A percentile compares a stretch with the other conserved stretches of the same genome.
Conservation (phyloP, 768 basidiomycete species). For the Amylocystis lapponica region DNA sequence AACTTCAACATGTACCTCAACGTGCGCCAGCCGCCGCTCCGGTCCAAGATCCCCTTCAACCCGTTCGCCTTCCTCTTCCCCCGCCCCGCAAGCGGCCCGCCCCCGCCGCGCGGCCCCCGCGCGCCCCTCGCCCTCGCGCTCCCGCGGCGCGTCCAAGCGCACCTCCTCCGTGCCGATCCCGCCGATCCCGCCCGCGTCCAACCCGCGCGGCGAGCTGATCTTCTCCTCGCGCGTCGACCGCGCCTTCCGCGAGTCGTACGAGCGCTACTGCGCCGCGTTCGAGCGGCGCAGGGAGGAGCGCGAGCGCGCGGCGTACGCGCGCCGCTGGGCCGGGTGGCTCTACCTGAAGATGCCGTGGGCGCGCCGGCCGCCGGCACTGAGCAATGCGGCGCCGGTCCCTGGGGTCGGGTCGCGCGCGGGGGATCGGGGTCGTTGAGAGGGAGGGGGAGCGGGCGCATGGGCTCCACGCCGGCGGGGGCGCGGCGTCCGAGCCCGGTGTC, state of each 20-base stretch:
- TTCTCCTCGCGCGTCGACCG: conserved; percentile 86
- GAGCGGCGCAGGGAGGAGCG: conserved; percentile 71
- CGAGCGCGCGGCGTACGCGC: conserved; percentile 33
- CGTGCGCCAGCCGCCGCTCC: conserved; percentile 73
- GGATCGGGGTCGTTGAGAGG: conserved; percentile 2
- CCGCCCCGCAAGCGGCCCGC: conserved; percentile 12
- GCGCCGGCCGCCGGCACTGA: background rate
- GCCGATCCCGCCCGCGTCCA: conserved; percentile 83
- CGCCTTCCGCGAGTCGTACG: conserved; percentile 84
- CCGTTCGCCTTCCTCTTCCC: conserved; percentile 54
- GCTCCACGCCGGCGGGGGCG: conserved; percentile 1
- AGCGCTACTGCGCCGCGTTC: conserved; percentile 84
- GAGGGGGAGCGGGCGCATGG: background rate
- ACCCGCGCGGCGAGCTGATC: conserved; percentile 94
- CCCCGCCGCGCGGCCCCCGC: conserved; percentile 8
- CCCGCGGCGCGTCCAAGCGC: conserved; percentile 22
- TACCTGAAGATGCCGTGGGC: conserved; percentile 22
- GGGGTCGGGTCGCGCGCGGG: background rate
- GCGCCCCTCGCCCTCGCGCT: conserved; percentile 22
- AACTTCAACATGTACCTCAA: conserved; percentile 97
- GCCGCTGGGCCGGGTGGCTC: conserved; percentile 28
- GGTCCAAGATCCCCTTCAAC: conserved; percentile 51
- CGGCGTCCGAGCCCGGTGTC: conserved; percentile 3
- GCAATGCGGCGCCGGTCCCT: background rate
- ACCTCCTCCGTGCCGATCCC: conserved; percentile 49